Evolutionary conservation across 768 basidiomycete species (phyloP).

Genomic region (Lanmaoa pseudosensibilis): DNA sequence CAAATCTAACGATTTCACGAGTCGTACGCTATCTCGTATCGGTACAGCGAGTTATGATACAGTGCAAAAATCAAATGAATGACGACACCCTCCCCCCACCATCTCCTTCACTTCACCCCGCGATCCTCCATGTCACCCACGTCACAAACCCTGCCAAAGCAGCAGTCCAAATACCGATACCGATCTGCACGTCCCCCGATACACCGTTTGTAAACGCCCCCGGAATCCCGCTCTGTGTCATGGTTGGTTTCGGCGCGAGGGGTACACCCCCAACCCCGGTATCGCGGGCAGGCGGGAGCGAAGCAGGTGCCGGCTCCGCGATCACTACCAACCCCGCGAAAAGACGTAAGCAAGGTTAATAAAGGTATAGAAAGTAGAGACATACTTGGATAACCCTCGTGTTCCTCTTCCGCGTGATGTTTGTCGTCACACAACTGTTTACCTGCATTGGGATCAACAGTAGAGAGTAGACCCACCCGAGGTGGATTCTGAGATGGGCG

Average conservation of each 20-base stretch:
- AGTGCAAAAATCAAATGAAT: not conserved
- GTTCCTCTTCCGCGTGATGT: conserved; percentile 32
- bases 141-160: conserved; percentile 10
- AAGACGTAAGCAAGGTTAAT: not conserved
- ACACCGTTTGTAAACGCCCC: conserved; percentile 17
- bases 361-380: not conserved
- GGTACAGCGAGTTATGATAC: not conserved
- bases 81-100: not conserved
- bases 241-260: conserved; percentile 22
- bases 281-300: conserved; percentile 20
- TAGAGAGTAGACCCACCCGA: conserved; percentile 70
- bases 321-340: conserved; percentile 38
- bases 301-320: conserved; percentile 42
- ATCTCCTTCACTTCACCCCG: conserved; percentile 6
- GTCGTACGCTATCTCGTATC: not conserved
- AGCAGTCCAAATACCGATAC: conserved; percentile 21
- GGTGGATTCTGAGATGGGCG: conserved; percentile 68
- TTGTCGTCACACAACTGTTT: conserved; percentile 39
- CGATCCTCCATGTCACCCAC: conserved; percentile 22
- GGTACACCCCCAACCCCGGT: conserved; percentile 33
- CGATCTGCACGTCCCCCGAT: conserved; percentile 5
- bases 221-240: conserved; percentile 10
- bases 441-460: conserved; percentile 57
- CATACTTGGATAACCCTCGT: conserved; percentile 31
- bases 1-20: conserved; percentile 6